These are phyloP conservation scores for Angomonas deanei DNA, from an alignment of 208 protist species.

Conservation along the genomic window DNA sequence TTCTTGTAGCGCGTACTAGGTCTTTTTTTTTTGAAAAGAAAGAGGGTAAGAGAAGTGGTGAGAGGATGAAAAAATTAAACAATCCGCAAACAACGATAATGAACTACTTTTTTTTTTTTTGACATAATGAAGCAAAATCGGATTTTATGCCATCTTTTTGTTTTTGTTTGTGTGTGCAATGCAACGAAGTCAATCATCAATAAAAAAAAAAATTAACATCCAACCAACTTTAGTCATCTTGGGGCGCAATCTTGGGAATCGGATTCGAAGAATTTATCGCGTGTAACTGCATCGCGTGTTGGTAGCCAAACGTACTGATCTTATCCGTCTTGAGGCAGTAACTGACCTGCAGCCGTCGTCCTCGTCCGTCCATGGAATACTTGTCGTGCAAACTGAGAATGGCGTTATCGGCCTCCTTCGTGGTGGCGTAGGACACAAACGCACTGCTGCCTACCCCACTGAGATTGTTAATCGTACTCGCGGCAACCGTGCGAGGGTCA, in stretches of 20 bases:
- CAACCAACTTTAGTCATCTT: neutral
- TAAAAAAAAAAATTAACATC: neutral
- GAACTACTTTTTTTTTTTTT: neutral
- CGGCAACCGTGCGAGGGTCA: neutral
- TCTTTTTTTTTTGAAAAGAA: no score
- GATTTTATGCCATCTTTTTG: neutral
- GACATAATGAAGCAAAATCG: neutral
- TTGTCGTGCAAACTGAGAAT: slow-evolving; percentile 41
- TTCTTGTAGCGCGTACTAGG: no score
- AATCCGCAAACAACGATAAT: no score
- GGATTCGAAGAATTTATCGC: slow-evolving; percentile 58
- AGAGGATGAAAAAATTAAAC: no score
- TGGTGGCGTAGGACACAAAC: slow-evolving; percentile 34
- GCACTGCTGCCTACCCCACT: slow-evolving; percentile 39
- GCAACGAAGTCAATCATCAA: neutral
- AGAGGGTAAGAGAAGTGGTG: no score
- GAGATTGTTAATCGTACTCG: no score
- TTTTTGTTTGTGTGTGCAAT: neutral
- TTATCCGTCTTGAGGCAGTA: slow-evolving; percentile 57
- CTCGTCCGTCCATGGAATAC: slow-evolving; percentile 46
- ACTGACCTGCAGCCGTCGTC: slow-evolving; percentile 52
- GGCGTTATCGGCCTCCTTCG: slow-evolving; percentile 47
- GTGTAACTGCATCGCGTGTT: slow-evolving; percentile 45
- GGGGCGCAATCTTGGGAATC: slow-evolving; percentile 8
- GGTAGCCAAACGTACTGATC: slow-evolving; percentile 58